phyloP scores from a whole-genome alignment of 2,329 filamentous ascomycete species.

The Albifimbria verrucaria region DNA sequence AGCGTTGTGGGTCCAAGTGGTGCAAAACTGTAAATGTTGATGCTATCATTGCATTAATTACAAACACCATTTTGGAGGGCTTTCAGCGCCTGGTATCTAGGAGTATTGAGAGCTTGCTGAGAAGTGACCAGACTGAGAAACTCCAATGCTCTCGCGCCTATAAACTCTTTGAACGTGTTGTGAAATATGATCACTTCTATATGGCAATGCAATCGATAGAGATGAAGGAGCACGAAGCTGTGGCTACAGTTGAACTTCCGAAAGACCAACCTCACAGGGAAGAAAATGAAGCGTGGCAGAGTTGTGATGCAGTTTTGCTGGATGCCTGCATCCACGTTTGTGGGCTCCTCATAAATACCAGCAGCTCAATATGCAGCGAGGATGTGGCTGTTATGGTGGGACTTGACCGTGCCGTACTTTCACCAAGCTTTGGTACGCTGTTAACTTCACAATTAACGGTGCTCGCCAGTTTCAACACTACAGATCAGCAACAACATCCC shows the following conservation, averaged over 20 bases:
- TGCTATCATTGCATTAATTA: no score
- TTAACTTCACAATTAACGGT: no score
- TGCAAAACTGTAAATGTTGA: no score
- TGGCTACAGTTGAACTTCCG: slow-evolving; percentile 13
- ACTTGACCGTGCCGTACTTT: no score
- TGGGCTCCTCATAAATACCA: slow-evolving; percentile 16
- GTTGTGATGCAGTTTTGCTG: slow-evolving; percentile 15
- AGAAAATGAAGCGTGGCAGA: slow-evolving; percentile 9
- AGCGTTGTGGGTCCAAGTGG: no score
- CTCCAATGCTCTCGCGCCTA: slow-evolving; percentile 11
- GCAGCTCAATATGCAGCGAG: slow-evolving; percentile 7
- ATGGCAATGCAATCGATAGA: slow-evolving; percentile 13
- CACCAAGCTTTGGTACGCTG: no score
- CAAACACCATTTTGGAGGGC: no score
- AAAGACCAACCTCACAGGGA: slow-evolving; percentile 1
- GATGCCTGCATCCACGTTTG: slow-evolving; percentile 18
- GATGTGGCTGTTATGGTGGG: slow-evolving; percentile 9
- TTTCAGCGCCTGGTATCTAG: no score
- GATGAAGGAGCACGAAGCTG: slow-evolving; percentile 9
- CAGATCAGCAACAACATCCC: no score
- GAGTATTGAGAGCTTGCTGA: no score
- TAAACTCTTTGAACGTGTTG: slow-evolving; percentile 12
- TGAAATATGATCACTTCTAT: slow-evolving; percentile 13
- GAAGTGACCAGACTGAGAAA: slow-evolving; percentile 11
- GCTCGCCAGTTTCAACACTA: no score